Evolutionary conservation across 805 yeast genomes (phyloP), one percentile per base, ranked within the genome.

Genomic region (Starmera quercuum): DNA sequence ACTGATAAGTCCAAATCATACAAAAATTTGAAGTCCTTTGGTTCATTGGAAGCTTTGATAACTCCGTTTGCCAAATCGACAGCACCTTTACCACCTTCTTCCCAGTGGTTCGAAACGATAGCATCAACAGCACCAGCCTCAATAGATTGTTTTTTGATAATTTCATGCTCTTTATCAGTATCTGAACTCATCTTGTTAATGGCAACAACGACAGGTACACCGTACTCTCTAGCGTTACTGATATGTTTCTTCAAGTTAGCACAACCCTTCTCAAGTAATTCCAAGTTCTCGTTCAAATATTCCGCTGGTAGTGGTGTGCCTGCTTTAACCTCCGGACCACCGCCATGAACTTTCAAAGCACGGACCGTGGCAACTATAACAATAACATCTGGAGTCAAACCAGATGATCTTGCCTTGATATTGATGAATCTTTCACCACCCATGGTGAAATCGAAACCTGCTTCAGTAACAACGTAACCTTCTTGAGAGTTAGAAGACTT

Each of bases 391-490:
- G 97, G 97, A 26, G 69, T 63, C 38, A 83, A 69, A 5, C 95
- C 96, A 26, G 94, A 82, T 14, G 95, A 72, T 58, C 97, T 79
- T 61, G 97, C 87, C 66, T 90, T 90, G 60, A 90, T 90, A 67
- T 90, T 86, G 63, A 90, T 75, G 65, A 90, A 90, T 53, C 97
- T 75, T 68, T 90, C 98, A 48, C 97, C 97, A 45, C 98, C 98
- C 97, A 90, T 90, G 31, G 97, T 90, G 69, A 92, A 90, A 62
- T 90, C 97, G 64, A 90, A 90, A 34, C 98, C 98, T 26, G 97
- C 97, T 61, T 90, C 98, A 32, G 98, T 90, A 40, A 90, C 85
- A 35, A 87, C 97, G 55, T 75, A 90, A 45, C 97, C 97, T 34
- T 76, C 71, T 54, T 42, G 71, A 59, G 40, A 39, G 52, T 68